Evolutionary conservation across 805 yeast species (phyloP).

Genomic region (Metschnikowia rubicola): DNA sequence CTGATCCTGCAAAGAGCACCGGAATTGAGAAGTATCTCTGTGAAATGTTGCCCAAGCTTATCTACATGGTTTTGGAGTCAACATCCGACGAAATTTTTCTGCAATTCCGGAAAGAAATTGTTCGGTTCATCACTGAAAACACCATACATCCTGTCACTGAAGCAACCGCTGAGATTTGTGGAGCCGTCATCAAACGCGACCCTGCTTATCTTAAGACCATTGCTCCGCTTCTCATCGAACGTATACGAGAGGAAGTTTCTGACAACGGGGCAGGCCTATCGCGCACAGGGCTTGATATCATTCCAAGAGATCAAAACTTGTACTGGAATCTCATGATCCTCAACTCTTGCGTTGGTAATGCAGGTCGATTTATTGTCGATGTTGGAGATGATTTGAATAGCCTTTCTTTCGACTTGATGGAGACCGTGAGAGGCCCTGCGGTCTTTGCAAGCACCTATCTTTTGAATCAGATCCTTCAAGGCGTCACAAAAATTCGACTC

Average conservation of each 20-base stretch:
- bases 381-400: conserved; percentile 45
- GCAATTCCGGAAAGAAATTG: conserved; percentile 43
- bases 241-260: conserved; percentile 61
- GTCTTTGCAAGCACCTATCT: conserved; percentile 58
- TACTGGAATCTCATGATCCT: conserved; percentile 68
- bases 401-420: conserved; percentile 44
- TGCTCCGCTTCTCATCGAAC: conserved; percentile 43
- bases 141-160: conserved; percentile 60
- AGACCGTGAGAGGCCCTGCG: conserved; percentile 59
- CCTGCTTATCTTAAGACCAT: conserved; percentile 45
- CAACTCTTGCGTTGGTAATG: conserved; percentile 67
- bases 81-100: conserved; percentile 54
- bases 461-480: conserved; percentile 62
- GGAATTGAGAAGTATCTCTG: conserved; percentile 50
- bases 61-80: conserved; percentile 46
- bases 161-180: conserved; percentile 67
- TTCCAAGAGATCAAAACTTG: conserved; percentile 75
- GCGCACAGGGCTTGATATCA: conserved; percentile 61
- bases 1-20: conserved; percentile 51
- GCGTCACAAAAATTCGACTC: conserved; percentile 59
- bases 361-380: conserved; percentile 48
- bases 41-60: conserved; percentile 33
- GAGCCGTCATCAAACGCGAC: conserved; percentile 65
- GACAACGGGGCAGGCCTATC: conserved; percentile 80
- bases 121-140: conserved; percentile 57